phyloP scores from a whole-genome alignment of 805 yeast species.

The Starmerella riodocensis region DNA sequence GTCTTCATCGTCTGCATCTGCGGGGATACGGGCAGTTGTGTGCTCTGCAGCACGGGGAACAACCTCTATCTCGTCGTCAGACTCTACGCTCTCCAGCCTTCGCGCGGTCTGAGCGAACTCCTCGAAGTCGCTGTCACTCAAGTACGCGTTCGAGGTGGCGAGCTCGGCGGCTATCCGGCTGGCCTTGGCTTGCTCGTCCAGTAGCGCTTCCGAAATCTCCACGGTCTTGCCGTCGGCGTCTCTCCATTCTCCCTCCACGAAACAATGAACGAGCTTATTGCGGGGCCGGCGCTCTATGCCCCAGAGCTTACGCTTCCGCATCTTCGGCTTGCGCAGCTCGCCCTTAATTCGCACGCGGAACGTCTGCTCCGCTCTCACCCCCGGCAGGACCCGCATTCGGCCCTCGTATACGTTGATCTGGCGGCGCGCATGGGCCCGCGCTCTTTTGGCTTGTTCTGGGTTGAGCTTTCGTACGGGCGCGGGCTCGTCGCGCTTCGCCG shows the following conservation, averaged over 20 bases:
- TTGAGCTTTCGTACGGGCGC: constrained; percentile 30
- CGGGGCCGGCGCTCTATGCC: constrained; percentile 51
- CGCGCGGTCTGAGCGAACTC: constrained; percentile 18
- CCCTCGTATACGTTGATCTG: constrained; percentile 39
- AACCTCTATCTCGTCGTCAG: constrained; percentile 36
- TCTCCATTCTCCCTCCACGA: constrained; percentile 57
- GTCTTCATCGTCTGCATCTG: constrained; percentile 15
- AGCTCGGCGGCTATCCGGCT: constrained; percentile 11
- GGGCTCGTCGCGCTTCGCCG: constrained; percentile 33
- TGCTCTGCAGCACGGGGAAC: constrained; percentile 19
- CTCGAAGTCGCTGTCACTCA: constrained; percentile 24
- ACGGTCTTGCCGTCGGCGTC: constrained; percentile 69
- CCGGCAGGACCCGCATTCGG: constrained; percentile 42
- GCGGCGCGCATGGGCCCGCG: constrained; percentile 26
- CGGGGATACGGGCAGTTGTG: neutral
- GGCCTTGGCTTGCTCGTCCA: constrained; percentile 24
- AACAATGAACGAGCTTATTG: constrained; percentile 49
- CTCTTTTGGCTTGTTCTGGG: constrained; percentile 24
- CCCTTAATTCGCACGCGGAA: constrained; percentile 43
- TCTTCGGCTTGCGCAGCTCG: constrained; percentile 46
- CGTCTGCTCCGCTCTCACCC: constrained; percentile 41
- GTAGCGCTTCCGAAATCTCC: constrained; percentile 35
- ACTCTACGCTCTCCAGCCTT: constrained; percentile 23
- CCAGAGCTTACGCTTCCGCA: constrained; percentile 76
- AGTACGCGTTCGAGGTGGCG: constrained; percentile 8